Evolutionary conservation across 495 filamentous ascomycete genomes (phyloP).

Genomic region (Penicillium cosmopolitanum): DNA sequence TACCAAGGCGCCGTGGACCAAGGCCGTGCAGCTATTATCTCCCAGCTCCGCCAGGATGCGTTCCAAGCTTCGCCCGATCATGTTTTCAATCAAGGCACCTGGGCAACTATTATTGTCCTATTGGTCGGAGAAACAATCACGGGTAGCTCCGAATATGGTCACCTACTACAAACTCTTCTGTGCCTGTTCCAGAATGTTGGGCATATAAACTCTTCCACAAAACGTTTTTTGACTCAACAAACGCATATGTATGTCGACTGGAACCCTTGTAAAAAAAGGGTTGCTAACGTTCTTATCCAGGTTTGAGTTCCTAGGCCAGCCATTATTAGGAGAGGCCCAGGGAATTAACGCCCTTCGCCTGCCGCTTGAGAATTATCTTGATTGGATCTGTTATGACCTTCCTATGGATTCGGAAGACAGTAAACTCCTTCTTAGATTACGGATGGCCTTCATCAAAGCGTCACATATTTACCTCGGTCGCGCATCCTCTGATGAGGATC

Average conservation of each 20-base stretch:
- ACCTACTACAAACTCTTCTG: slow-evolving; percentile 23
- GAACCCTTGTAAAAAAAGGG: background rate
- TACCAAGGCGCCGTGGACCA: slow-evolving; percentile 15
- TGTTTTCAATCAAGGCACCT: slow-evolving; percentile 22
- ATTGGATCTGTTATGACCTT: slow-evolving; percentile 20
- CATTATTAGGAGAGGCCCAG: slow-evolving; percentile 14
- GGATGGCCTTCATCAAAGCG: slow-evolving; percentile 22
- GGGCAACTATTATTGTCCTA: slow-evolving; percentile 30
- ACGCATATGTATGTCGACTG: slow-evolving; percentile 20
- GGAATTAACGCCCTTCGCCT: slow-evolving; percentile 13
- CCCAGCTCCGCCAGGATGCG: slow-evolving; percentile 21
- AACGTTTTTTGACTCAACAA: slow-evolving; percentile 19
- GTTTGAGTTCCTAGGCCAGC: slow-evolving; percentile 26
- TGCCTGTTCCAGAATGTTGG: slow-evolving; percentile 15
- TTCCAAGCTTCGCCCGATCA: slow-evolving; percentile 16
- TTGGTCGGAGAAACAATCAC: slow-evolving; percentile 30
- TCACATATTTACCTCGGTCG: slow-evolving; percentile 26
- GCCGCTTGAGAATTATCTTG: slow-evolving; percentile 16
- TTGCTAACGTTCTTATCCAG: slow-evolving; percentile 1
- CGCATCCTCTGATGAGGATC: slow-evolving; percentile 13
- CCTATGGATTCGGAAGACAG: slow-evolving; percentile 19
- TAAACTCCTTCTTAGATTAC: slow-evolving; percentile 11
- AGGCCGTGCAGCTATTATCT: slow-evolving; percentile 22
- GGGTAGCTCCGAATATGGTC: slow-evolving; percentile 22
- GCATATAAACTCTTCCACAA: background rate